Evolutionary conservation across 2,329 filamentous ascomycete species (phyloP).

Genomic region (Fragosphaeria purpurea): DNA sequence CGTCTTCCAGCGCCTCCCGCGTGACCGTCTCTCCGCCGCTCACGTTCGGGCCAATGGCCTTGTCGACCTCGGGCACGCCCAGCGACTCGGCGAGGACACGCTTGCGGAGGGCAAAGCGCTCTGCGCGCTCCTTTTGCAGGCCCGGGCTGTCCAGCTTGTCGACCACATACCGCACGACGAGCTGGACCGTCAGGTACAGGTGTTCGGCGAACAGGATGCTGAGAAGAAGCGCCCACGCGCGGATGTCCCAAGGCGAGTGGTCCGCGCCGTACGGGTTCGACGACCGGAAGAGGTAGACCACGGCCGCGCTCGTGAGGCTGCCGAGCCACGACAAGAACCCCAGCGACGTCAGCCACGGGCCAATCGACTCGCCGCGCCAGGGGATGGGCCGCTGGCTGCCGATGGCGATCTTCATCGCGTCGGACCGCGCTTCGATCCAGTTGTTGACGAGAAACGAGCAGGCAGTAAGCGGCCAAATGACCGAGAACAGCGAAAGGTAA

Average conservation of each 20-base stretch:
- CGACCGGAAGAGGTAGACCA: slow-evolving; percentile 78
- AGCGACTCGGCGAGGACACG: slow-evolving; percentile 66
- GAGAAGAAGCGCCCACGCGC: slow-evolving; percentile 70
- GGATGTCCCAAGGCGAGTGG: slow-evolving; percentile 60
- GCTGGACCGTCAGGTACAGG: slow-evolving; percentile 69
- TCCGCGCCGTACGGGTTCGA: slow-evolving; percentile 52
- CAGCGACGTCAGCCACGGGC: slow-evolving; percentile 79
- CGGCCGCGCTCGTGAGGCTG: slow-evolving; percentile 73
- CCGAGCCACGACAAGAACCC: slow-evolving; percentile 92
- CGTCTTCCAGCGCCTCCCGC: slow-evolving; percentile 53
- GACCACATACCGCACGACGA: slow-evolving; percentile 62
- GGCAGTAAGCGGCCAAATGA: slow-evolving; percentile 88
- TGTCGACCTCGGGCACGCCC: slow-evolving; percentile 43
- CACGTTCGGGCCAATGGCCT: slow-evolving; percentile 30
- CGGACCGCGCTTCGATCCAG: slow-evolving; percentile 88
- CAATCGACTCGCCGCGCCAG: slow-evolving; percentile 85
- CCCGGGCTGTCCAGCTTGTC: slow-evolving; percentile 77
- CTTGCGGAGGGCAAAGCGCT: slow-evolving; percentile 73
- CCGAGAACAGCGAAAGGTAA: slow-evolving; percentile 83
- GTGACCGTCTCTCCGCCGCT: slow-evolving; percentile 39
- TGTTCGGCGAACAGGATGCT: slow-evolving; percentile 83
- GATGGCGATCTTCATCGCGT: slow-evolving; percentile 82
- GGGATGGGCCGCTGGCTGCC: slow-evolving; percentile 84
- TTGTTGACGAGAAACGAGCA: slow-evolving; percentile 89
- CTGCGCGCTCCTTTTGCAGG: slow-evolving; percentile 71